Evolutionary conservation across 2,329 filamentous ascomycete genomes (phyloP), one percentile per base, ranked within the genome.

Genomic region (Pseudofabraea citricarpa): DNA sequence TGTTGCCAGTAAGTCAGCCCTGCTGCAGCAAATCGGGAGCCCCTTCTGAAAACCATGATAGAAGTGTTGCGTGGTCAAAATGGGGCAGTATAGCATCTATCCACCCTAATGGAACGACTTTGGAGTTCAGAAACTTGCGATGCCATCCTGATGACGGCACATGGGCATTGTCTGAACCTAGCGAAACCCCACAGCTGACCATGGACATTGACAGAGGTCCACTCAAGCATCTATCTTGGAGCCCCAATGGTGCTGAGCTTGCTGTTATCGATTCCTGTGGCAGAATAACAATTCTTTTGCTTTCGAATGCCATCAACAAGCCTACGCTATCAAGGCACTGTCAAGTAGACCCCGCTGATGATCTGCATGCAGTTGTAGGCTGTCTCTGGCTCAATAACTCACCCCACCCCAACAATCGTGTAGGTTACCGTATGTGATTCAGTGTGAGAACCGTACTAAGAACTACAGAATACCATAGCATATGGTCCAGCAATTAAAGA

Each of bases 11-110:
- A 79, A 67, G 82, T 74, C 12, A 12, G 13, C 27, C 15, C 21
- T 13, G 23, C 35, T 23, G 33, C 36, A 31, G 5, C 13, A 23
- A 24, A 5, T 22, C 22, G 19, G 15, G 2, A 29, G 19, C 13
- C 6, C 13, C 19, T 22, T 13, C 31, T 35, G 47, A 38, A 46
- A 31, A 16, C n/a, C 39, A 36, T 16, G 36, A 51, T 62, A 94
- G 90, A 61, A 81, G 80, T 51, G 77, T 96, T 42, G 82, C 86
- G 22, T 97, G 91, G 90, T 95, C 91, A 9, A 90, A 83, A 56
- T 78, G 81, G 48, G 91, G 91, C 33, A 89, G 84, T 47, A 87
- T 97, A 53, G 90, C 90, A 21, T 85, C 83, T 42, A 85, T 97
- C 52, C 78, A 83, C 16, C 68, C 78, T 13, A 85, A 90, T 64